Percentiles rank a stretch among this genome's conserved stretches.
phyloP scores from a whole-genome alignment of 305 asterid genomes.

The Ajuga reptans region DNA sequence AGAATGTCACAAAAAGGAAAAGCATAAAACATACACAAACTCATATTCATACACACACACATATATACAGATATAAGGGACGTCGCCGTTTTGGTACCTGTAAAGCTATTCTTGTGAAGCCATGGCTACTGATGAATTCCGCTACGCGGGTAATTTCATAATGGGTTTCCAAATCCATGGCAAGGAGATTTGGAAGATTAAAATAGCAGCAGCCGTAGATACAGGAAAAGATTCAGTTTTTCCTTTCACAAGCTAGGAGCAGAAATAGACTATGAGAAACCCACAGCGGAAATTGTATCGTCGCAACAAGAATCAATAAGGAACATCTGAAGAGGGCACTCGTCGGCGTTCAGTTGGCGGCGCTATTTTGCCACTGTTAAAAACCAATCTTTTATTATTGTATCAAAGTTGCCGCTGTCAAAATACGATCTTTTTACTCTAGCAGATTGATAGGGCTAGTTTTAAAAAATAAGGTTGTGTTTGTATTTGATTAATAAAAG shows the following conservation, averaged over 20 bases:
- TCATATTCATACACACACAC: background rate
- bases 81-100: conserved; percentile 42
- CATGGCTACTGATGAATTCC: conserved; percentile 43
- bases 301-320: background rate
- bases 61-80: background rate
- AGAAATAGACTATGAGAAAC: background rate
- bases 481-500: no score
- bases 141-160: conserved; percentile 67
- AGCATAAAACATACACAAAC: background rate
- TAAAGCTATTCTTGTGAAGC: conserved; percentile 67
- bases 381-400: no score
- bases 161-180: conserved; percentile 56
- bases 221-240: background rate
- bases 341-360: conserved; percentile 1
- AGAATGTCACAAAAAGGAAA: background rate
- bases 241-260: background rate
- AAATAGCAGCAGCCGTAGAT: conserved; percentile 10
- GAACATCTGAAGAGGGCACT: background rate
- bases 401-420: no score
- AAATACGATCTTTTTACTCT: no score
- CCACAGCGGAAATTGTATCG: background rate
- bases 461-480: no score
- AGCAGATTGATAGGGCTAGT: no score
- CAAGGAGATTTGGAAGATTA: background rate
- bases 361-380: background rate